These are phyloP conservation scores for Cucurbita ficifolia DNA, from an alignment of 306 rosid species.

Conservation along the genomic window DNA sequence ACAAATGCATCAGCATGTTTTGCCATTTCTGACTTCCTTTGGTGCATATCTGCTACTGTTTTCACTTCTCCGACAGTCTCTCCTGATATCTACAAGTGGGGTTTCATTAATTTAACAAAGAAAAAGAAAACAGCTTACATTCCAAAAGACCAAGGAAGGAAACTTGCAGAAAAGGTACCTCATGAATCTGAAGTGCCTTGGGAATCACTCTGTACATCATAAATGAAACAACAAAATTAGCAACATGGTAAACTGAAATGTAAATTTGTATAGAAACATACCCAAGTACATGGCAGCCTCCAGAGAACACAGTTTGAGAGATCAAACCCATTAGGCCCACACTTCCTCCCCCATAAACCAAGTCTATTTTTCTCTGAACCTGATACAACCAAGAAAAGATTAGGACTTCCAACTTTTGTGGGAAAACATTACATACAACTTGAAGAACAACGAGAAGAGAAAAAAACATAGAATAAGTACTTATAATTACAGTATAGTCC, in stretches of 20 bases:
- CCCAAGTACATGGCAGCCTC: slow-evolving; percentile 69
- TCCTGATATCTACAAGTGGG: slow-evolving; percentile 32
- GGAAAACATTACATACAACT: not conserved
- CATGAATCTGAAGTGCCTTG: slow-evolving; percentile 34
- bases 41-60: slow-evolving; percentile 44
- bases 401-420: not conserved
- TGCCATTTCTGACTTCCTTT: slow-evolving; percentile 52
- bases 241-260: not conserved
- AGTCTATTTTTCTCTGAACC: slow-evolving; percentile 42
- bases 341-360: slow-evolving; percentile 71
- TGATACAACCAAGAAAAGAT: slow-evolving; percentile 2
- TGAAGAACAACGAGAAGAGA: not conserved
- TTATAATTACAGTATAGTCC: not conserved
- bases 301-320: slow-evolving; percentile 35
- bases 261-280: slow-evolving; percentile 6
- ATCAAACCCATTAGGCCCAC: slow-evolving; percentile 60
- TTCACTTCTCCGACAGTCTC: slow-evolving; percentile 47
- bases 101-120: slow-evolving; percentile 11
- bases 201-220: slow-evolving; percentile 44
- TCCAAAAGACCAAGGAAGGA: not conserved
- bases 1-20: slow-evolving; percentile 59
- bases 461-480: not conserved
- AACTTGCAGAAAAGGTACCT: slow-evolving; percentile 28
- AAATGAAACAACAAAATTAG: slow-evolving; percentile 4
- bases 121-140: not conserved